Evolutionary conservation across 2,329 filamentous ascomycete genomes (phyloP), one percentile per base, ranked within the genome.

Genomic region (Colletotrichum noveboracense): DNA sequence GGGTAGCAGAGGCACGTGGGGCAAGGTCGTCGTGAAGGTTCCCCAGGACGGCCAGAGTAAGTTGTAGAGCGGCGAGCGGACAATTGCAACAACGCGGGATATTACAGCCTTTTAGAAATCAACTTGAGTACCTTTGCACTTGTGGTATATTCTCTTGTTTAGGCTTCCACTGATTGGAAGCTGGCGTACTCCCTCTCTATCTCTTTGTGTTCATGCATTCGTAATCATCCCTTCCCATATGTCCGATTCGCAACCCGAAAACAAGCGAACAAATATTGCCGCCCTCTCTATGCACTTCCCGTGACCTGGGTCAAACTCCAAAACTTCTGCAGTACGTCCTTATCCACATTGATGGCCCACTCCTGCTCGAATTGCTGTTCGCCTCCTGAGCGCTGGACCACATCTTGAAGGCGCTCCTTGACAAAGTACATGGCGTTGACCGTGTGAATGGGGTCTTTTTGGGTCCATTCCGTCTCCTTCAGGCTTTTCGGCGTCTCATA

Each of bases 21-120:
- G 96, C 0, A 98, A 98, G 89, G 96, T 98, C 1, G 95, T 98
- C 2, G 93, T 98, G 24, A 95, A 95, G 85, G 88, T 98, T 56
- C 93, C 94, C 2, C 94, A 96, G 79, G 87, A 88, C 77, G 91
- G 88, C 78, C 91, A 90, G 83, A 91, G 88, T 80, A 91, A 90
- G 83, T 79, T 93, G 81, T 93, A 78, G 69, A 74, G 21, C 62
- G 28, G 21, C 14, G n/a, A 26, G 21, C 72, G 34, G 66, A 75
- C 26, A 65, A 30, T 8, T 38, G 38, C n/a, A 21, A 28, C 6
- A 38, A 30, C 36, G 38, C 61, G 32, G 32, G 34, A 43, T 8
- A 64, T 38, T 21, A 43, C 26, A 66, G 38, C 52, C 36, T 52
- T 10, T 64, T 34, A 38, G 43, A 30, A 28, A 12, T 55, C 26